These are phyloP conservation scores for Musa schizocarpa DNA, from an alignment of 176 grass and related monocot genomes.

Conservation along the genomic window DNA sequence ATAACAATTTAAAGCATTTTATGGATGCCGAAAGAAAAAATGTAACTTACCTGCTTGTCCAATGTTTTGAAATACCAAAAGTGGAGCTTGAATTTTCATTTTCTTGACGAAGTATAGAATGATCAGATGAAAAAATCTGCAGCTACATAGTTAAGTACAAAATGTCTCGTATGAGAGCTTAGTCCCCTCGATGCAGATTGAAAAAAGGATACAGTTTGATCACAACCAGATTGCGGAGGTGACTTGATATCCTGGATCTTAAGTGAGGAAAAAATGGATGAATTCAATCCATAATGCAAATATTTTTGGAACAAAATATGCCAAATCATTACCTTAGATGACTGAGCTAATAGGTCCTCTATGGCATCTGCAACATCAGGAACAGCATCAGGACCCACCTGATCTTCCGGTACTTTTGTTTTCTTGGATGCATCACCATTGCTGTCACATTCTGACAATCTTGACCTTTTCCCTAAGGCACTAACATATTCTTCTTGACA, in stretches of 20 bases:
- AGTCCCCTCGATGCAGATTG: neutral
- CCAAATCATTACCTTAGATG: slow-evolving; percentile 50
- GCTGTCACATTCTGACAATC: slow-evolving; percentile 26
- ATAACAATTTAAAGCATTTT: slow-evolving; percentile 5
- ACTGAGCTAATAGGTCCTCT: slow-evolving; percentile 67
- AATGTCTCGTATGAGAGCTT: neutral
- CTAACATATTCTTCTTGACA: slow-evolving; percentile 32
- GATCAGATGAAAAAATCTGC: slow-evolving; percentile 61
- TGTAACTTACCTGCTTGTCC: slow-evolving; percentile 50
- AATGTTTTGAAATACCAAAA: slow-evolving; percentile 47
- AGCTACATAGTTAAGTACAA: slow-evolving; percentile 10
- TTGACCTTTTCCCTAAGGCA: slow-evolving; percentile 38
- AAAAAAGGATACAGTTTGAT: slow-evolving; percentile 53
- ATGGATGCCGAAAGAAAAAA: slow-evolving; percentile 3
- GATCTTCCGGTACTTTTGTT: slow-evolving; percentile 30
- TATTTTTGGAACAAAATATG: neutral
- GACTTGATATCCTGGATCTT: slow-evolving; percentile 60
- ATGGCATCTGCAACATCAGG: slow-evolving; percentile 79
- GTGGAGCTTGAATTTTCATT: slow-evolving; percentile 39
- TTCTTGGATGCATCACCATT: slow-evolving; percentile 27
- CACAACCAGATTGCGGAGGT: slow-evolving; percentile 25
- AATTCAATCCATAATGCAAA: slow-evolving; percentile 14
- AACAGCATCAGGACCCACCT: slow-evolving; percentile 31
- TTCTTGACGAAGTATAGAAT: slow-evolving; percentile 36
- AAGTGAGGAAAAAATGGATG: slow-evolving; percentile 14